Base-by-base conservation (phyloP, 257 asterid genomes). In the Scutellaria baicalensis region DNA sequence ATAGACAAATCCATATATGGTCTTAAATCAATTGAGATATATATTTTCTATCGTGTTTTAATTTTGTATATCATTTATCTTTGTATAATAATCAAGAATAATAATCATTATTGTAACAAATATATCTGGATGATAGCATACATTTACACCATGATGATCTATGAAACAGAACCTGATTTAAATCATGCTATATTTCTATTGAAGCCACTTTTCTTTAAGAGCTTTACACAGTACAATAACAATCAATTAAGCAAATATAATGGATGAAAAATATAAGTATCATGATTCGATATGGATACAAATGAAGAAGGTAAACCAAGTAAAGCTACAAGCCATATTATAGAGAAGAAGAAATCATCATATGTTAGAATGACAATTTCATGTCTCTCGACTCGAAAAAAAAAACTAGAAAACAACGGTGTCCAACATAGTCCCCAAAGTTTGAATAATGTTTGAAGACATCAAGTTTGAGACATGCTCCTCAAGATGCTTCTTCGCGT, bases 401-500 rank as follows among this genome's bases (percentile, higher is more conserved):
- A 51, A 48, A 58, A 27, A 27, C 80, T 85, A 91, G 82, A 94
- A 94, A 76, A 89, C 95, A 62, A 89, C 97, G 0, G 99, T 91
- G 77, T 94, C 98, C 35, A 94, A 84, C 99, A 94, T 89, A 13
- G 96, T 91, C 18, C 97, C 97, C 75, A 94, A 42, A 0, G 99
- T 89, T 71, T 94, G 99, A 51, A 88, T 75, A 18, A 94, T 91
- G 85, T 94, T 94, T 39, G 99, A 88, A 33, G 99, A 94, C 99
- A 91, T 91, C 86, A 94, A 80, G 82, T 91, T 86, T 0, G 97
- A 88, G 63, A 94, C 92, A 3, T 91, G 97, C 72, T 94, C 99
- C 85, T 89, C 97, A 1, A 89, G 92, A 82, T 89, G 98, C 85
- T 94, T 94, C 91, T 94, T 91, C 0, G 98, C 99, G 55, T 91